These are phyloP conservation scores for Primulina eburnea DNA, from an alignment of 257 asterid species.

Conservation along the genomic window DNA sequence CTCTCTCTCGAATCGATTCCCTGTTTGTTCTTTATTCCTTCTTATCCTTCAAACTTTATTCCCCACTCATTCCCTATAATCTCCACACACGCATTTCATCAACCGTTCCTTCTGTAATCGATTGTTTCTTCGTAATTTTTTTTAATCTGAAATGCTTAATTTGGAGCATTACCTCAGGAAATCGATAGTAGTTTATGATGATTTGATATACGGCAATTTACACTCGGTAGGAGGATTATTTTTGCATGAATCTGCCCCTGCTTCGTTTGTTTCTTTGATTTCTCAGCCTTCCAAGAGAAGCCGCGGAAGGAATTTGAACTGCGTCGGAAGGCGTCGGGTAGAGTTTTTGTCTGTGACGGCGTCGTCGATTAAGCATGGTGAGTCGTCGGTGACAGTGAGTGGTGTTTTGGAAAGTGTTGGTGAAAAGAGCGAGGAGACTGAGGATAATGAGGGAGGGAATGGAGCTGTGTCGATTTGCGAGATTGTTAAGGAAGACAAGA, in stretches of 20 bases:
- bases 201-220: slow-evolving; percentile 23
- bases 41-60: slow-evolving; percentile 26
- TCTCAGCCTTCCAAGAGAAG: slow-evolving; percentile 33
- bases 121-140: slow-evolving; percentile 1
- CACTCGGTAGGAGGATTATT: slow-evolving; percentile 60
- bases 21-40: slow-evolving; percentile 25
- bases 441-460: slow-evolving; percentile 30
- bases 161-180: slow-evolving; percentile 38
- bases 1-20: slow-evolving; percentile 33
- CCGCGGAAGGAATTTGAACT: slow-evolving; percentile 38
- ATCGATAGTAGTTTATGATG: slow-evolving; percentile 33
- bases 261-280: slow-evolving; percentile 53
- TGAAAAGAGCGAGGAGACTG: slow-evolving; percentile 37
- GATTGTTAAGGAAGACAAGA: slow-evolving; percentile 32
- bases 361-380: slow-evolving; percentile 51
- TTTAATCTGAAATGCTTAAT: slow-evolving; percentile 38
- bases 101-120: slow-evolving; percentile 1
- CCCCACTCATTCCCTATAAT: background rate
- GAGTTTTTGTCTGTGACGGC: slow-evolving; percentile 61
- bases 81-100: slow-evolving; percentile 17
- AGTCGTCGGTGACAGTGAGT: slow-evolving; percentile 30
- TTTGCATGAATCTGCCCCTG: slow-evolving; percentile 59
- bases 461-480: slow-evolving; percentile 35
- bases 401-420: slow-evolving; percentile 52
- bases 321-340: slow-evolving; percentile 35